These are phyloP conservation scores for Spencermartinsiella ligniputridi DNA, from an alignment of 1,139 yeast genomes.

Conservation along the genomic window DNA sequence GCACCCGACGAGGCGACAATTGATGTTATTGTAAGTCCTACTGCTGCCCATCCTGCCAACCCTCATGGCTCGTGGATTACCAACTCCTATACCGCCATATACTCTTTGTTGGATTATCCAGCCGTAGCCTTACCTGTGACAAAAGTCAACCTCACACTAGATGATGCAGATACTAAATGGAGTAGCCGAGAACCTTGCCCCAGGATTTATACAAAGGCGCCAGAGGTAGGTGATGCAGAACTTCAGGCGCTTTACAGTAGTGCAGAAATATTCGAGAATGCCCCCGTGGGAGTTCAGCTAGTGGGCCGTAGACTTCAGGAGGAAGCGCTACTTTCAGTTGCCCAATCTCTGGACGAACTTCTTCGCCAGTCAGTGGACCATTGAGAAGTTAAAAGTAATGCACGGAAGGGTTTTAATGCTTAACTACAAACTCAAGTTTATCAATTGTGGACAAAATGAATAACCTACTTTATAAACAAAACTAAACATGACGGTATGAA, in stretches of 20 bases:
- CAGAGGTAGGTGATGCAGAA: conserved; percentile 1
- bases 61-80: conserved; percentile 2
- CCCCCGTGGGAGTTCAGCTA: conserved; percentile 9
- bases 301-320: conserved; percentile 6
- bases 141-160: not conserved
- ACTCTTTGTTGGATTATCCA: conserved; percentile 45
- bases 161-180: not conserved
- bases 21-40: not conserved
- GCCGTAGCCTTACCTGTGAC: conserved; percentile 18
- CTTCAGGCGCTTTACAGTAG: not conserved
- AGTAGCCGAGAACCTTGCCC: not conserved
- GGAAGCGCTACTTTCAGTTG: conserved; percentile 2
- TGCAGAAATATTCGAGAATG: conserved; percentile 3
- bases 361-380: not conserved
- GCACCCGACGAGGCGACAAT: not conserved
- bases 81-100: conserved; percentile 38
- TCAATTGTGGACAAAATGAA: not conserved
- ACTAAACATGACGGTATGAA: not conserved
- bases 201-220: not conserved
- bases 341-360: not conserved
- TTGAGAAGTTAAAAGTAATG: too few relatives aligned
- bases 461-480: not conserved
- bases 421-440: not conserved
- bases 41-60: conserved; percentile 2
- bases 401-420: too few relatives aligned